Evolutionary conservation across 2,329 filamentous ascomycete species (phyloP), one percentile per base, ranked within the genome.

Genomic region (Alternaria panax): DNA sequence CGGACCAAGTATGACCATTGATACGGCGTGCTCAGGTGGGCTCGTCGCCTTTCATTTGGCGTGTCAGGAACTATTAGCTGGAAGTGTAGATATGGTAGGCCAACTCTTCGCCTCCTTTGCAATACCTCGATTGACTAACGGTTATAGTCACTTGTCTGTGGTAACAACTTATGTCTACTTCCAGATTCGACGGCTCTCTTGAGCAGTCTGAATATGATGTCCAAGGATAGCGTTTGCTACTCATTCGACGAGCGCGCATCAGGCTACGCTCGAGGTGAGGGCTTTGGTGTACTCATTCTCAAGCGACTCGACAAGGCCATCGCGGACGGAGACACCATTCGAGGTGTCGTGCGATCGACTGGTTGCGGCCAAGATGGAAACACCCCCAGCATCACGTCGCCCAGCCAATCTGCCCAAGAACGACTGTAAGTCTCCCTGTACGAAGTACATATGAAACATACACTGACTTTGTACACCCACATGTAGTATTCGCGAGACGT

Each of bases 181-280:
- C 60, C 60, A 11, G 63, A 68, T 27, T 63, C 57, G 4, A 56
- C 51, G 12, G 28, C 61, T 5, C 34, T 62, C 40, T 42, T 65
- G 9, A 63, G 53, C 47, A 50, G 42, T 43, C 41, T 65, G 27
- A 51, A 64, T 45, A 64, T 62, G 52, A 68, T 78, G 30, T 77
- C 71, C 2, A 74, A 73, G 16, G 69, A 74, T 24, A 73, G 76
- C 16, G 62, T 54, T 5, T 72, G 62, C 9, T 68, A 66, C 45
- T 74, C 70, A n/a, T 79, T 73, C 48, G 87, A 88, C 64, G 70
- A 79, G 16, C 79, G 81, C 1, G 88, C 86, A 16, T 85, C 85
- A 55, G 88, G 88, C 0, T 91, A 90, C 68, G 86, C 84, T 0
- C 81, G 87, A 28, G 87, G 87, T 1, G 88, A 90, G 65, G 88